Base-by-base conservation (phyloP, 2,329 filamentous ascomycete genomes). In the Cladophialophora chaetospira region DNA sequence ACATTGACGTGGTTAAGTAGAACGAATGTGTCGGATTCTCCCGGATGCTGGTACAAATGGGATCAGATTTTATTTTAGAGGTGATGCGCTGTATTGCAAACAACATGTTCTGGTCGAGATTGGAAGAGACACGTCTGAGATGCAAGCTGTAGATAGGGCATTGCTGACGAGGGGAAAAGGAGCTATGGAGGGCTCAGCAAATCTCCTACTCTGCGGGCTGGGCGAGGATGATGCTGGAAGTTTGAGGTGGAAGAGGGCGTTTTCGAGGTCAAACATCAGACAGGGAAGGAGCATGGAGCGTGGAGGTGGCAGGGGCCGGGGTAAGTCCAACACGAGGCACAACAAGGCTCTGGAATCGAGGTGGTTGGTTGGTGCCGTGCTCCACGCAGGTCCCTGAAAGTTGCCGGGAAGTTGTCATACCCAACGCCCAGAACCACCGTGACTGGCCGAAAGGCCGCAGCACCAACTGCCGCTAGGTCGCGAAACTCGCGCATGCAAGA, bases 1-100 rank as follows among this genome's bases (percentile, higher is more conserved):
- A 28, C 26, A 38, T 52, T 62, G 57, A 58, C 56, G 56, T 55
- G 57, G 5, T 59, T 59, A 55, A 45, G 57, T 60, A 57, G 50
- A 48, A 43, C 43, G 35, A 31, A 9, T 9, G 8, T 17, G 48
- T n/a, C 36, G 26, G 25, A 9, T 43, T 42, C 23, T 6, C 15
- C 13, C 25, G 25, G 48, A 29, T 25, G 25, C 33, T 53, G 48
- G 59, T 45, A 48, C 40, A 28, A 38, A 51, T n/a, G 21, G 13
- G 25, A 9, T 36, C 40, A 26, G 53, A 56, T 47, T 31, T 25
- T 43, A 29, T 46, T 52, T 33, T 3, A 36, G 45, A 57, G 15
- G 19, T 26, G 35, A 35, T 53, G 17, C 42, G 53, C 38, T 53
- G 48, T 42, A 42, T 55, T 21, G 35, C 45, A 56, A 36, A 52